phyloP scores from a whole-genome alignment of 371 early-diverging fungal species.

The Mucor racemosus region DNA sequence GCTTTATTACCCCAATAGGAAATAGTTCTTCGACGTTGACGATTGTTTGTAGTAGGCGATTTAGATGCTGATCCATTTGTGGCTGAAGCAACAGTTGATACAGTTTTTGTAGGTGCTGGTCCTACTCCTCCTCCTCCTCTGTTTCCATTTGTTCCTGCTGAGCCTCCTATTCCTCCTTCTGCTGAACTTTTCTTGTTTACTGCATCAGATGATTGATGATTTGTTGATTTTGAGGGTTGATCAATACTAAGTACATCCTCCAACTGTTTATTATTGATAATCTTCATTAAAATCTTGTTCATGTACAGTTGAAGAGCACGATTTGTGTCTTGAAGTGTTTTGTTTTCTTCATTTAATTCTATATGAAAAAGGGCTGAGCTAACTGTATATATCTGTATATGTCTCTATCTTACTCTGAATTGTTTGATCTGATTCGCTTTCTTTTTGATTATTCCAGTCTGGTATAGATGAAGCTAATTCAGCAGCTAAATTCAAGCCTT shows the following conservation, averaged over 20 bases:
- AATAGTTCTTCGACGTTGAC: conserved; percentile 52
- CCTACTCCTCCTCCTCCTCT: neutral
- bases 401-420: conserved; percentile 15
- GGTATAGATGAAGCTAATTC: conserved; percentile 55
- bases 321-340: conserved; percentile 50
- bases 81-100: conserved; percentile 29
- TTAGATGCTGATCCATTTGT: neutral
- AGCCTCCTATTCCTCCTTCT: neutral
- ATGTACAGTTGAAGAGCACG: conserved; percentile 55
- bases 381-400: no score
- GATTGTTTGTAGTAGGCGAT: conserved; percentile 6
- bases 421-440: conserved; percentile 17
- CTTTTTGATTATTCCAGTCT: conserved; percentile 30
- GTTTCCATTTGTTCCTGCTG: neutral
- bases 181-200: conserved; percentile 1
- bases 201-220: conserved; percentile 7
- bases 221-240: conserved; percentile 36
- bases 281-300: conserved; percentile 57
- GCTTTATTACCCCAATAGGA: conserved; percentile 51
- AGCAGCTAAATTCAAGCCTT: conserved; percentile 58
- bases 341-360: conserved; percentile 53
- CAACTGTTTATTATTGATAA: conserved; percentile 51
- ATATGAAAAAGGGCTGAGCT: neutral
- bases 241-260: conserved; percentile 57
- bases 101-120: conserved; percentile 41